These are phyloP conservation scores for Geoglossum glabrum DNA, from an alignment of 495 filamentous ascomycete genomes.

Conservation along the genomic window DNA sequence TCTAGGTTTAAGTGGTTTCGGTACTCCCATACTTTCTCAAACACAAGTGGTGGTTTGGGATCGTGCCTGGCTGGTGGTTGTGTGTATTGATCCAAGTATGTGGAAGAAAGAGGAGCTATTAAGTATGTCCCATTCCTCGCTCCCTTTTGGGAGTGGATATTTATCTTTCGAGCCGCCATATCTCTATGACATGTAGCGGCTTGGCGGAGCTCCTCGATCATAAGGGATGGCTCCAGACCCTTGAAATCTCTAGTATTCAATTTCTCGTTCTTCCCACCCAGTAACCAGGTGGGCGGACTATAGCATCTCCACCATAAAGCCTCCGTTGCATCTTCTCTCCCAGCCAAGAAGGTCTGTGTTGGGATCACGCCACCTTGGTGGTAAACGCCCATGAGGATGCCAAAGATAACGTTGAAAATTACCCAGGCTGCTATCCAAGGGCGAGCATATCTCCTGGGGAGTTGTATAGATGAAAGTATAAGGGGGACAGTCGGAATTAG, in stretches of 20 bases:
- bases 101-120: slow-evolving; percentile 34
- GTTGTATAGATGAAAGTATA: slow-evolving; percentile 60
- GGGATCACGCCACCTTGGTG: slow-evolving; percentile 89
- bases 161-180: not conserved
- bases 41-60: slow-evolving; percentile 27
- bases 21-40: slow-evolving; percentile 51
- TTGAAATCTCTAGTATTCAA: slow-evolving; percentile 63
- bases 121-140: slow-evolving; percentile 10
- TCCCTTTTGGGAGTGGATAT: slow-evolving; percentile 6
- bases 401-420: slow-evolving; percentile 59
- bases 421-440: slow-evolving; percentile 55
- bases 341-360: slow-evolving; percentile 34
- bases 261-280: slow-evolving; percentile 48
- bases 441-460: slow-evolving; percentile 33
- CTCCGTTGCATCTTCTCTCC: slow-evolving; percentile 33
- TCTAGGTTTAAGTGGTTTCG: slow-evolving; percentile 68
- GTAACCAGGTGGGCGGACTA: slow-evolving; percentile 76
- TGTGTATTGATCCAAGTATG: slow-evolving; percentile 45
- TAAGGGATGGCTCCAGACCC: slow-evolving; percentile 42
- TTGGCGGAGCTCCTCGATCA: slow-evolving; percentile 37
- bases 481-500: slow-evolving; percentile 73
- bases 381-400: slow-evolving; percentile 72
- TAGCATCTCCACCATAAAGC: slow-evolving; percentile 98
- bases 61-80: slow-evolving; percentile 9
- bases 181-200: slow-evolving; percentile 35